Conservation (phyloP, 805 yeast genomes). For the Kluyveromyces wickerhamii region DNA sequence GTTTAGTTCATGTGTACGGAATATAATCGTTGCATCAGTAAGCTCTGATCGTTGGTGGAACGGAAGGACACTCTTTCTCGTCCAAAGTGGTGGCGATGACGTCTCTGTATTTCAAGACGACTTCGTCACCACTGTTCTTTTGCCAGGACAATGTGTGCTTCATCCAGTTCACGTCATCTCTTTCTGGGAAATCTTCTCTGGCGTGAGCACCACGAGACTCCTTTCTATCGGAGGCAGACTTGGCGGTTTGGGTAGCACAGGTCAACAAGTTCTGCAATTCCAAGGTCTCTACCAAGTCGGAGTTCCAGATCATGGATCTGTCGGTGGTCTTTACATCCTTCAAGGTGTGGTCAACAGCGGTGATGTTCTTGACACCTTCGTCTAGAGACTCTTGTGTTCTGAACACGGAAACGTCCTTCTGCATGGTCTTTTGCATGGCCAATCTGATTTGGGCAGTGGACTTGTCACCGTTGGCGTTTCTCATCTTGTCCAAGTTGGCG, state of each 20-base stretch:
- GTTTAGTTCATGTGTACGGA: too few relatives aligned
- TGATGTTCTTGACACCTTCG: slow-evolving; percentile 78
- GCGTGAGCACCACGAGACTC: slow-evolving; percentile 99
- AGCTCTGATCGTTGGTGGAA: slow-evolving; percentile 95
- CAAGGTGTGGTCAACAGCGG: slow-evolving; percentile 65
- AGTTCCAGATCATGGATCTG: slow-evolving; percentile 98
- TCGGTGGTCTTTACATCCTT: slow-evolving; percentile 79
- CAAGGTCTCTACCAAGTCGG: slow-evolving; percentile 91
- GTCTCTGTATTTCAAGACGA: slow-evolving; percentile 72
- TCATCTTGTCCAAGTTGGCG: slow-evolving; percentile 79
- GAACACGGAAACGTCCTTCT: slow-evolving; percentile 93
- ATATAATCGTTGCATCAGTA: slow-evolving; percentile 52
- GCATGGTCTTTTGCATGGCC: slow-evolving; percentile 94
- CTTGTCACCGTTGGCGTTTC: slow-evolving; percentile 76
- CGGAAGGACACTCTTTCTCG: slow-evolving; percentile 86
- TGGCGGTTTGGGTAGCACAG: slow-evolving; percentile 94
- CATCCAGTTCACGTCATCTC: slow-evolving; percentile 97
- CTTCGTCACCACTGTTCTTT: slow-evolving; percentile 57
- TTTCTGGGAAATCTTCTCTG: slow-evolving; percentile 92
- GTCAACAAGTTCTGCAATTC: slow-evolving; percentile 95
- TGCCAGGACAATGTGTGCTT: slow-evolving; percentile 96
- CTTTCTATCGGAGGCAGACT: slow-evolving; percentile 86
- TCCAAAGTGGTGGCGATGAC: slow-evolving; percentile 82
- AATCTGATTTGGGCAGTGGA: slow-evolving; percentile 84
- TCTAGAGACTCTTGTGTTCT: slow-evolving; percentile 89